phyloP scores from a whole-genome alignment of 805 yeast species.

The Starmerella cellae region DNA sequence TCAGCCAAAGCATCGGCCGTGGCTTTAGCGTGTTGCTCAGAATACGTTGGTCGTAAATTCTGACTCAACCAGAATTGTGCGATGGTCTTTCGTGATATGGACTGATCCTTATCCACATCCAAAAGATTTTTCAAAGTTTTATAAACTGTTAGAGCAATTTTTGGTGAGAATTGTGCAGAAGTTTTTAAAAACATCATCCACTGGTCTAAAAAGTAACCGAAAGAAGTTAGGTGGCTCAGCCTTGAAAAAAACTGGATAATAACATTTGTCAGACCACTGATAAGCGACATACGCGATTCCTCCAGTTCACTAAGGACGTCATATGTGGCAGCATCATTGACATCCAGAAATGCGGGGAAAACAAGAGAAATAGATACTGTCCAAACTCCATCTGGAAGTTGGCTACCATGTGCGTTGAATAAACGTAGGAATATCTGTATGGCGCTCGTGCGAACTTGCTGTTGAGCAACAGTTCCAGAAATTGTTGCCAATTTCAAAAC shows the following conservation, averaged over 20 bases:
- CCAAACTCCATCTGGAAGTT: conserved; percentile 47
- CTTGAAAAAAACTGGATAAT: conserved; percentile 39
- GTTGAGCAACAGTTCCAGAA: conserved; percentile 44
- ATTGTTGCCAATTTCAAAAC: conserved; percentile 49
- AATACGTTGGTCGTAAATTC: conserved; percentile 27
- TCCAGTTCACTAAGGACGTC: conserved; percentile 32
- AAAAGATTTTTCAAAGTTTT: conserved; percentile 40
- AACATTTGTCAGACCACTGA: conserved; percentile 54
- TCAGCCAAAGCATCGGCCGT: conserved; percentile 45
- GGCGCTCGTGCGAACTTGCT: conserved; percentile 81
- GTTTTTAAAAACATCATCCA: conserved; percentile 39
- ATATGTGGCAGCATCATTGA: conserved; percentile 8
- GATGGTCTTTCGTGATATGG: conserved; percentile 11
- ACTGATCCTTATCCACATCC: conserved; percentile 21
- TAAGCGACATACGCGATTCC: conserved; percentile 48
- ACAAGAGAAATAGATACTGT: conserved; percentile 50
- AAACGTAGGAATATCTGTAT: conserved; percentile 79
- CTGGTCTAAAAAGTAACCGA: conserved; percentile 40
- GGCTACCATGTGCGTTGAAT: conserved; percentile 53
- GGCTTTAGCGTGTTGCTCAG: conserved; percentile 32
- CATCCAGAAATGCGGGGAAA: conserved; percentile 32
- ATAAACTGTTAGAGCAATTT: conserved; percentile 45
- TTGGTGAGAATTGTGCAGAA: conserved; percentile 35
- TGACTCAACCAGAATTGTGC: conserved; percentile 33
- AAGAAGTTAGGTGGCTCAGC: conserved; percentile 24